These are phyloP conservation scores for Blastocystis sp. DNA, from an alignment of 352 stramenopile species.

Conservation along the genomic window DNA sequence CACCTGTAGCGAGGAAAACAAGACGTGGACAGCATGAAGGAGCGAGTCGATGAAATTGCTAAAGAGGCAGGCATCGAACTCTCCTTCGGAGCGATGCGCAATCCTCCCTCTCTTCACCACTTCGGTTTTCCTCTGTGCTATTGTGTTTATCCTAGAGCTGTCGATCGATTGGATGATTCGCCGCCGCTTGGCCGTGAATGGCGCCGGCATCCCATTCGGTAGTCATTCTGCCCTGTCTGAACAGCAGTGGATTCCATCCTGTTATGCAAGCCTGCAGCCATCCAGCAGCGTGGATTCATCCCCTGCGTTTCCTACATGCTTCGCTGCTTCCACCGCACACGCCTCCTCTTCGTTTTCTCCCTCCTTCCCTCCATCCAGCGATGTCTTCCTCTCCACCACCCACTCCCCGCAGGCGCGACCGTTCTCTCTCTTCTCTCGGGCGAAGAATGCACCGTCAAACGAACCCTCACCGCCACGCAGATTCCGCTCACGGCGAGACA, in stretches of 20 bases:
- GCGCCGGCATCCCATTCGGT: background rate
- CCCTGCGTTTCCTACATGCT: background rate
- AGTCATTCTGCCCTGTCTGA: background rate
- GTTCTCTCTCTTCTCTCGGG: background rate
- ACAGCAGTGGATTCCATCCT: background rate
- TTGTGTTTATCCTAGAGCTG: background rate
- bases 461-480: background rate
- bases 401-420: background rate
- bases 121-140: background rate
- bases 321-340: background rate
- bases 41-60: background rate
- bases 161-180: background rate
- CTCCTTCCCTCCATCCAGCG: background rate
- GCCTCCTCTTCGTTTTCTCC: background rate
- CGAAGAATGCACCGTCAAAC: background rate
- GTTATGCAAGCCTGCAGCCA: background rate
- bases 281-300: background rate
- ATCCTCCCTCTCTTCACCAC: background rate
- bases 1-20: background rate
- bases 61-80: background rate
- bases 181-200: background rate
- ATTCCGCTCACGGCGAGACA: background rate
- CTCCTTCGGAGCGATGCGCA: background rate
- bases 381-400: background rate
- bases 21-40: background rate